Evolutionary conservation across 2,329 filamentous ascomycete species (phyloP).

Genomic region (Calonectria hawksworthii): DNA sequence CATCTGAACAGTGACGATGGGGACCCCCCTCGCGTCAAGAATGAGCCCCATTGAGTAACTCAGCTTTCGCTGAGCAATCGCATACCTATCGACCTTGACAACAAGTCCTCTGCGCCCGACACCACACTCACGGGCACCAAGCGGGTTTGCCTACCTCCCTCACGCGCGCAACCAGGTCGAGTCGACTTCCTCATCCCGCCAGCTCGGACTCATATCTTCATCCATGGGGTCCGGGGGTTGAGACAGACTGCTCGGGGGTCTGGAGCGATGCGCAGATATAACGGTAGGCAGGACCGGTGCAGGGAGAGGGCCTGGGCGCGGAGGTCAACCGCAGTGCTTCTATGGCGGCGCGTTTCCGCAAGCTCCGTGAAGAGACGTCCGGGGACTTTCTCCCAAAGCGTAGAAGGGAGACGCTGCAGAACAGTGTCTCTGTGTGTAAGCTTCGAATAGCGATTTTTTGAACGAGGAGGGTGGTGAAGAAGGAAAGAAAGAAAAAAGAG

Average conservation of each 20-base stretch:
- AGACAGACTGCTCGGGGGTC: background rate
- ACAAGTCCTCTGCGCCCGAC: slow-evolving; percentile 74
- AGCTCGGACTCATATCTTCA: slow-evolving; percentile 88
- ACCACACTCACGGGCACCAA: slow-evolving; percentile 61
- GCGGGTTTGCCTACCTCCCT: slow-evolving; percentile 59
- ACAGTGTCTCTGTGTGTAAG: slow-evolving; percentile 84
- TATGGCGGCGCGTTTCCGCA: slow-evolving; percentile 99
- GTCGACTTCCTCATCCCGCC: slow-evolving; percentile 29
- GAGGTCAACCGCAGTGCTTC: slow-evolving; percentile 95
- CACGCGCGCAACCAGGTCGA: slow-evolving; percentile 32
- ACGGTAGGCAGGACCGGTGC: slow-evolving; percentile 59
- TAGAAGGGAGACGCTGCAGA: slow-evolving; percentile 52
- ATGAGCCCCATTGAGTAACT: slow-evolving; percentile 99
- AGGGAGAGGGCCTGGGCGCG: slow-evolving; percentile 68
- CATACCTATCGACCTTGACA: slow-evolving; percentile 99
- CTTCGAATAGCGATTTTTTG: slow-evolving; percentile 99
- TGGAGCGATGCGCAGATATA: slow-evolving; percentile 53
- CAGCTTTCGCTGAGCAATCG: slow-evolving; percentile 81
- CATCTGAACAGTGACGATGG: slow-evolving; percentile 38
- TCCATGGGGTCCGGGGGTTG: slow-evolving; percentile 70
- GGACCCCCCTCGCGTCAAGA: slow-evolving; percentile 94
- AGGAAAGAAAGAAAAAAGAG: slow-evolving; percentile 43
- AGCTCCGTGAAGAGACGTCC: slow-evolving; percentile 75
- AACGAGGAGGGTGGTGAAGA: slow-evolving; percentile 82
- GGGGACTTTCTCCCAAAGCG: slow-evolving; percentile 99